Percentiles rank a stretch among this genome's conserved stretches.
Evolutionary conservation across 2,329 filamentous ascomycete species (phyloP).

Genomic region (Calonectria pseudoreteaudii): DNA sequence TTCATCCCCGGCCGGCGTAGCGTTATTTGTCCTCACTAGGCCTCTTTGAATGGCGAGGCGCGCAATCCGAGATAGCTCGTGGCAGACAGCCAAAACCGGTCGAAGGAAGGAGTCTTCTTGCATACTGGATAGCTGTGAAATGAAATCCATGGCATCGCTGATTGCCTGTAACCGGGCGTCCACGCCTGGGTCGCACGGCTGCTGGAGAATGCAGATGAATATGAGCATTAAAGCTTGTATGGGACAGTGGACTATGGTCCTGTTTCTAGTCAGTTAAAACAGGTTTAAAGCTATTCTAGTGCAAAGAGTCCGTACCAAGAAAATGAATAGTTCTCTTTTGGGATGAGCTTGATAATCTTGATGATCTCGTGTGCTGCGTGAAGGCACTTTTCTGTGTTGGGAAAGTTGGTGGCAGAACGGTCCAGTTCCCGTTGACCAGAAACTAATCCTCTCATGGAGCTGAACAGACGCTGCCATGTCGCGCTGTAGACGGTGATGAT

Average conservation of each 20-base stretch:
- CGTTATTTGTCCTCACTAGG: background rate
- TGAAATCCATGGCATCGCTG: constrained; percentile 8
- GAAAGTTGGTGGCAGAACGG: background rate
- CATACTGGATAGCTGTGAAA: background rate
- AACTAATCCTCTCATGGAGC: background rate
- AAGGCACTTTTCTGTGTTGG: constrained; percentile 13
- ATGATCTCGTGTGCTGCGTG: constrained; percentile 16
- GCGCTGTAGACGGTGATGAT: constrained; percentile 13
- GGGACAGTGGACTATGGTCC: constrained; percentile 14
- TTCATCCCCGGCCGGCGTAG: background rate
- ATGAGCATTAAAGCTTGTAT: constrained; percentile 15
- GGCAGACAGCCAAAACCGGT: constrained; percentile 4
- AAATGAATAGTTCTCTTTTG: background rate
- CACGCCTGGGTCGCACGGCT: background rate
- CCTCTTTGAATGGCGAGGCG: background rate
- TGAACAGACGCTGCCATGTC: constrained; percentile 15
- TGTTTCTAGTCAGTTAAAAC: background rate
- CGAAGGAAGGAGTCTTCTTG: constrained; percentile 9
- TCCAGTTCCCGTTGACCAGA: constrained; percentile 6
- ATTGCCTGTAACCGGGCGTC: background rate
- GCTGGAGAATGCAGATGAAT: constrained; percentile 16
- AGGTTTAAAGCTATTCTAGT: background rate
- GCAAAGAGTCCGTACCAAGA: background rate
- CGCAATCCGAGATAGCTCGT: constrained; percentile 4
- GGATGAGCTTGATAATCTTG: background rate